Evolutionary conservation across 495 filamentous ascomycete species (phyloP).

Genomic region (Xylaria longipes): DNA sequence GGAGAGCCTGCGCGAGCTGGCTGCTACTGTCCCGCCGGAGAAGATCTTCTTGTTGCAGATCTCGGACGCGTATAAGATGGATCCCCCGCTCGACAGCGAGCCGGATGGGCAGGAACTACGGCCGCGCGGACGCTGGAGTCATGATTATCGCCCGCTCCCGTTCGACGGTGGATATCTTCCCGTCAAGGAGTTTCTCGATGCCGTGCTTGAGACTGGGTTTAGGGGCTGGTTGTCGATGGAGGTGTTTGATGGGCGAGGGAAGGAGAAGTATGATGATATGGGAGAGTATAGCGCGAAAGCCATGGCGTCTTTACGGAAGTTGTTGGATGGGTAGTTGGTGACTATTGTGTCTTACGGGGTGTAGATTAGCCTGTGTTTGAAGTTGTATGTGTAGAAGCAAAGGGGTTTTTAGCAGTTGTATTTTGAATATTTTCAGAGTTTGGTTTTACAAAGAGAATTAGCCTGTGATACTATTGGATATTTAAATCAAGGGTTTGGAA

Average conservation of each 20-base stretch:
- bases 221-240: constrained; percentile 77
- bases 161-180: constrained; percentile 78
- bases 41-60: constrained; percentile 83
- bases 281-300: constrained; percentile 63
- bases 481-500: neutral
- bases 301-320: constrained; percentile 60
- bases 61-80: constrained; percentile 75
- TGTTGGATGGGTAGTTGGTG: constrained; percentile 45
- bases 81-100: constrained; percentile 56
- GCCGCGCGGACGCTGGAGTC: constrained; percentile 73
- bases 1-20: constrained; percentile 61
- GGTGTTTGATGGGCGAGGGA: constrained; percentile 73
- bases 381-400: neutral
- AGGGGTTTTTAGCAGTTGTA: neutral
- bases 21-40: constrained; percentile 63
- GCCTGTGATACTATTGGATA: neutral
- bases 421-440: neutral
- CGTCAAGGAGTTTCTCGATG: constrained; percentile 66
- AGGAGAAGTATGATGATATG: constrained; percentile 62
- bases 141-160: constrained; percentile 72
- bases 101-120: constrained; percentile 52
- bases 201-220: constrained; percentile 74
- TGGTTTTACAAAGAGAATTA: neutral
- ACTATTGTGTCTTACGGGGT: neutral
- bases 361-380: neutral